Evolutionary conservation across 108 stramenopile species (phyloP), one percentile per base, ranked within the genome.

Genomic region (Discostella stelligeroides): DNA sequence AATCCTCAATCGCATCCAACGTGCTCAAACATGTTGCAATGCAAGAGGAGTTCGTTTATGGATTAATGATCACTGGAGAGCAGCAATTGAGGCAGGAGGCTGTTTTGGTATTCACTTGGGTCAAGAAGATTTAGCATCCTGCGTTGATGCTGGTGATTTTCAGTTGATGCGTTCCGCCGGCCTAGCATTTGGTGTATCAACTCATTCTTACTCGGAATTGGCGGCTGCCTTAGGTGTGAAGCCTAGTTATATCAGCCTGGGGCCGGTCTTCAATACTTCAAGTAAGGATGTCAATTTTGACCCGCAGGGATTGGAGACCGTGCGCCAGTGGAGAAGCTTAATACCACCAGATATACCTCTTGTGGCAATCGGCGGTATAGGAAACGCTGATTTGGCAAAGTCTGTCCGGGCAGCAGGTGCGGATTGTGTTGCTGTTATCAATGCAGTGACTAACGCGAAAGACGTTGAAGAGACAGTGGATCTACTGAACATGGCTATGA

Each of bases 101-200:
- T 89, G 91, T 37, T 97, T 92, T 65, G 97, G 97, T 17, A 89
- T 94, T 55, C 97, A 97, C 66, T 68, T 97, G 3, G 97, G 97
- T 12, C 96, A 97, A 68, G 96, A 97, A 78, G 96, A 97, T 85
- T 72, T 97, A 61, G 78, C 84, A 28, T 66, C 71, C 1, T 90
- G 89, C 48, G 75, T 75, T 24, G 66, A 82, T 9, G 70, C 58
- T 0, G 84, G 87, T 41, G 93, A 88, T 43, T 53, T 91, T 20
- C 75, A 85, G 6, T 27, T 62, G 46, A 69, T 91, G 9, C 72
- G 66, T 8, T 28, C 81, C n/a, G 48, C 76, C 17, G 60, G 67
- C 9, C 51, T 96, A 18, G 90, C 92, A 7, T 82, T 97, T 12
- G 97, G 97, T 11, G 70, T 97, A 40, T 95, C 94, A 27, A 97